A percentile compares a stretch with the other conserved stretches of the same genome.
phyloP scores from a whole-genome alignment of 768 basidiomycete species.

The Leccinum sublutescens region DNA sequence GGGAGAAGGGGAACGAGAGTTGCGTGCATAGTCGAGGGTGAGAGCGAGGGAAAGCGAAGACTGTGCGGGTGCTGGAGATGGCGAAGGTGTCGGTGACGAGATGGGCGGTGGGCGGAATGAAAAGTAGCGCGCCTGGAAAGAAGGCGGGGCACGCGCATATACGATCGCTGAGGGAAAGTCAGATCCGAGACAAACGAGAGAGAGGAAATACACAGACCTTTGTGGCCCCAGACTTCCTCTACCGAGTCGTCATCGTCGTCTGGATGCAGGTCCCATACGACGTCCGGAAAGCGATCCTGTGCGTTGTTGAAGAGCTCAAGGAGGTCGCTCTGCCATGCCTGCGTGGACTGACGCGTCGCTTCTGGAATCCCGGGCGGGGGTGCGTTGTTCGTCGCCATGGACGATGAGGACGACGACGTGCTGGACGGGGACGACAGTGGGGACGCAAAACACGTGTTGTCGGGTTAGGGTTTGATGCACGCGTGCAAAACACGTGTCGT shows the following conservation, averaged over 20 bases:
- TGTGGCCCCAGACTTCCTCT: conserved; percentile 86
- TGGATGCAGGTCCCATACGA: conserved; percentile 83
- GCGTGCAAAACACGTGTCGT: not conserved
- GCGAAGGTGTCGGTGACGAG: conserved; percentile 50
- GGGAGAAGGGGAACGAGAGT: conserved; percentile 47
- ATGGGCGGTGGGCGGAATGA: conserved; percentile 62
- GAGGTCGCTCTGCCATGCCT: conserved; percentile 80
- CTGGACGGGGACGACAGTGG: conserved; percentile 21
- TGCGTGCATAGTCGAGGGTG: conserved; percentile 40
- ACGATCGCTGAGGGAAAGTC: conserved; percentile 65
- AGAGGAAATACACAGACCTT: conserved; percentile 54
- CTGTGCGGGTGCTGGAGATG: conserved; percentile 51
- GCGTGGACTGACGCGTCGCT: conserved; percentile 65
- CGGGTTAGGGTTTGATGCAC: conserved; percentile 27
- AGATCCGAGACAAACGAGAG: conserved; percentile 1
- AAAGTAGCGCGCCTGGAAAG: conserved; percentile 89
- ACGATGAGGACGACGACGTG: conserved; percentile 23
- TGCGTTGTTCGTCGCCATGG: conserved; percentile 28
- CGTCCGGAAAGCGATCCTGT: conserved; percentile 94
- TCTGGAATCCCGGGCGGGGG: conserved; percentile 42
- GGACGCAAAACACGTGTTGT: conserved; percentile 30
- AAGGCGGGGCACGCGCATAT: conserved; percentile 90
- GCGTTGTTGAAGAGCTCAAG: conserved; percentile 73
- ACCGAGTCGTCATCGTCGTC: conserved; percentile 47
- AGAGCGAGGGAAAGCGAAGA: conserved; percentile 61